Evolutionary conservation across 176 grass and related monocot genomes (phyloP), one percentile per base, ranked within the genome.

Genomic region (Neostapfia colusana): DNA sequence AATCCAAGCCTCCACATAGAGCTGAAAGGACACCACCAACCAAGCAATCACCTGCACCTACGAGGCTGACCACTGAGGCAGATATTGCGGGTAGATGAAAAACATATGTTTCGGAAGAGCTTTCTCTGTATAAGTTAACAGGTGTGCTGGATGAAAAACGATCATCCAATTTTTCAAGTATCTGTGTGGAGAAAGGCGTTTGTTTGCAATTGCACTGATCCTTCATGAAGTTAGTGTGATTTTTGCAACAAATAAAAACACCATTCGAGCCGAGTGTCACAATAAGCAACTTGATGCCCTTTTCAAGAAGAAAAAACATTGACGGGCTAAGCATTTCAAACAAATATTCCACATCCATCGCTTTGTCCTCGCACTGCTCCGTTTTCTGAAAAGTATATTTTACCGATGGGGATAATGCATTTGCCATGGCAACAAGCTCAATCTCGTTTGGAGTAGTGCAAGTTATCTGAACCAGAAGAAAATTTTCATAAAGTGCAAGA

Each of bases 401-500:
- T 65, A 49, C 73, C 8, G 44, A 48, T 18, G 89, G 69, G 67
- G 84, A 90, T 63, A 98, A 68, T 61, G 91, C 51, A 68, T 89
- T 92, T 71, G 95, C 95, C 95, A 98, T 98, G 57, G 89, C 81
- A 79, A 92, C 76, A 69, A 98, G 95, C 76, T 98, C 91, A 67
- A 74, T 79, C 82, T 93, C 91, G 82, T 98, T 97, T 16, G 95
- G 95, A 40, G 95, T 91, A 84, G 89, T 82, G 77, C 79, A 98
- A 73, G 89, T 86, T 85, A 98, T 70, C 95, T 98, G 87, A 40
- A 68, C 49, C 75, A 69, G 44, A 62, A 74, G 20, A 39, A 89
- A 85, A 63, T 26, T 36, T 63, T 6, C 74, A 73, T 73, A 24
- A 69, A 78, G 27, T 57, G 57, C 76, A 57, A 66, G 63, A 44